A percentile compares a stretch with the other conserved stretches of the same genome.
phyloP scores from a whole-genome alignment of 441 rosid species.

The Iberis amara region DNA sequence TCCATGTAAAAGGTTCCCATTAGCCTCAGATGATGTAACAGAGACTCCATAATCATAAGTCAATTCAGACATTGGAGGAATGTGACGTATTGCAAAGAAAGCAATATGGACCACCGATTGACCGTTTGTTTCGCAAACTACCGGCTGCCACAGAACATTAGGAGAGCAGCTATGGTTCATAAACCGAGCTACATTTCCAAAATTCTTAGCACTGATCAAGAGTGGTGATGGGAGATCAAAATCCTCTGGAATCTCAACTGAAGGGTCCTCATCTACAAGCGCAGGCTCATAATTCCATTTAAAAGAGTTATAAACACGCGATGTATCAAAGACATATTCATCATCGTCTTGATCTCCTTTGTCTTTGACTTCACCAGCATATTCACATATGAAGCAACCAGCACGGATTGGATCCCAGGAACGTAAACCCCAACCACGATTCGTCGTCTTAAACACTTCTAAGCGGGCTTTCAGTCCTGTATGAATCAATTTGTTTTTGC shows the following conservation, averaged over 20 bases:
- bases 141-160: conserved; percentile 52
- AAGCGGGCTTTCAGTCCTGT: conserved; percentile 38
- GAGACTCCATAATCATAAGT: conserved; percentile 46
- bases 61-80: conserved; percentile 53
- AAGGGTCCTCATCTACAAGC: conserved; percentile 31
- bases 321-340: conserved; percentile 40
- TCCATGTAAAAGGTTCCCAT: conserved; percentile 21
- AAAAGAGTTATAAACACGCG: conserved; percentile 27
- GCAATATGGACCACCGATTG: conserved; percentile 41
- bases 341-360: conserved; percentile 34
- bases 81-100: conserved; percentile 43
- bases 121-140: conserved; percentile 31
- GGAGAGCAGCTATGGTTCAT: conserved; percentile 60
- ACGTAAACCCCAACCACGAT: conserved; percentile 60
- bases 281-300: conserved; percentile 25
- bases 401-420: conserved; percentile 52
- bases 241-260: conserved; percentile 27
- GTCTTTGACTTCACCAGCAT: conserved; percentile 47
- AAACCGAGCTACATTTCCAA: conserved; percentile 57
- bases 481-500: conserved; percentile 47
- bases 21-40: conserved; percentile 16
- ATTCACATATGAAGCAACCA: conserved; percentile 56
- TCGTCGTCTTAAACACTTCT: conserved; percentile 51
- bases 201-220: conserved; percentile 36
- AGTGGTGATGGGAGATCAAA: conserved; percentile 39